Evolutionary conservation across 176 grass and related monocot genomes (phyloP).

Genomic region (Sorghum bicolor): DNA sequence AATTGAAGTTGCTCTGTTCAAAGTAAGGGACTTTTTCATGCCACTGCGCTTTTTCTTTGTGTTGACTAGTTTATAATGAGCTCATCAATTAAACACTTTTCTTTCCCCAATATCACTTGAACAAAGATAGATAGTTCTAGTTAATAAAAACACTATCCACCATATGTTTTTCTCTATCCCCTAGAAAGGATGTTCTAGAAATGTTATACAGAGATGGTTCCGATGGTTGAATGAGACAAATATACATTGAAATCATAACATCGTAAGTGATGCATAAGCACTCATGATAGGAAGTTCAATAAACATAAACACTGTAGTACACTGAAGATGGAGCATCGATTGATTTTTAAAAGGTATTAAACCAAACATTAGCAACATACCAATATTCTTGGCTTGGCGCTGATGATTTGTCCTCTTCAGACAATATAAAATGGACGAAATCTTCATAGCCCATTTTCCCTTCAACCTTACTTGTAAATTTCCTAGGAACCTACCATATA

Average conservation of each 20-base stretch:
- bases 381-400: slow-evolving; percentile 75
- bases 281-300: background rate
- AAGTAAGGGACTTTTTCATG: background rate
- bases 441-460: slow-evolving; percentile 96
- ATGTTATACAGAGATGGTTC: background rate
- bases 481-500: slow-evolving; percentile 67
- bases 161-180: background rate
- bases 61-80: background rate
- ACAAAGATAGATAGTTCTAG: background rate
- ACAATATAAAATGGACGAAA: slow-evolving; percentile 92
- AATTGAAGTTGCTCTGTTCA: background rate
- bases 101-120: background rate
- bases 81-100: background rate
- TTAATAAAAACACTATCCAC: background rate
- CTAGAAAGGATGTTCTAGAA: background rate
- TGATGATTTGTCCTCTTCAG: slow-evolving; percentile 89
- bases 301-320: background rate
- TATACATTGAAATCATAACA: background rate
- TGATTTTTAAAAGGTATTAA: background rate
- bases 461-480: slow-evolving; percentile 83
- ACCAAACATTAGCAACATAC: slow-evolving; percentile 32
- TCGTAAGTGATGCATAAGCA: background rate
- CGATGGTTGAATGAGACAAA: background rate
- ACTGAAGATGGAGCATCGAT: background rate
- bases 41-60: background rate